Base-by-base conservation (phyloP, 2,329 filamentous ascomycete genomes). In the Aspergillus cejpii region DNA sequence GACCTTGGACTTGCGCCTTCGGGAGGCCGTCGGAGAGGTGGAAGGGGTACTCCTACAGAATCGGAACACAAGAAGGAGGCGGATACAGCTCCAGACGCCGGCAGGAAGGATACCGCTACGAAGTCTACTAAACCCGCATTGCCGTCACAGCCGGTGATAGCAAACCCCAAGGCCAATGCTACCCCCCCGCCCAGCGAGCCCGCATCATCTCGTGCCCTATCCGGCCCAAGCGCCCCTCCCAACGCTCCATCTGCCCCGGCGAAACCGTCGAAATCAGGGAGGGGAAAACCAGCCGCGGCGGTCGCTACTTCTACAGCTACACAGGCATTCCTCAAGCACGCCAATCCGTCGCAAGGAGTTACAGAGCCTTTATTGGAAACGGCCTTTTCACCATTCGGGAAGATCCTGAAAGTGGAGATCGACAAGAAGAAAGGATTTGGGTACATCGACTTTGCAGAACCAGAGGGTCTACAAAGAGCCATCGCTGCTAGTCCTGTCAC, bases 361-460 rank as follows among this genome's bases (percentile, higher is more conserved):
- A 96, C 88, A 0, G 91, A 96, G 60, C 72, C 83, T 0, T 69
- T 89, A 0, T 79, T 97, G 1, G 82, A 84, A 56, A 78, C 84
- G 54, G 82, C 85, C 1, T 80, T 97, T 61, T 76, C 82, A 36
- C 67, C 71, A 0, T 94, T 88, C 56, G 91, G 91, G 1, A 66
- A 78, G 1, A 79, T 96, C 37, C 79, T 79, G 0, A 84, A 81
- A 53, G 87, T 95, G 14, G 91, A 96, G 57, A 91, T 97, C 43
- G 91, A 97, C 63, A 90, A 89, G 65, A 85, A 90, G 59, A 96
- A 96, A 65, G 89, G 89, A 0, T 94, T 95, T 58, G 91, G 89
- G 2, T 95, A 96, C 62, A 84, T 94, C 29, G 87, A 95, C 51
- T 97, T 96, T 69, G 77, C 79, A 7, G 82, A 88, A 17, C 76